Evolutionary conservation across 257 asterid genomes (phyloP), one percentile per base, ranked within the genome.

Genomic region (Solanum pimpinellifolium): DNA sequence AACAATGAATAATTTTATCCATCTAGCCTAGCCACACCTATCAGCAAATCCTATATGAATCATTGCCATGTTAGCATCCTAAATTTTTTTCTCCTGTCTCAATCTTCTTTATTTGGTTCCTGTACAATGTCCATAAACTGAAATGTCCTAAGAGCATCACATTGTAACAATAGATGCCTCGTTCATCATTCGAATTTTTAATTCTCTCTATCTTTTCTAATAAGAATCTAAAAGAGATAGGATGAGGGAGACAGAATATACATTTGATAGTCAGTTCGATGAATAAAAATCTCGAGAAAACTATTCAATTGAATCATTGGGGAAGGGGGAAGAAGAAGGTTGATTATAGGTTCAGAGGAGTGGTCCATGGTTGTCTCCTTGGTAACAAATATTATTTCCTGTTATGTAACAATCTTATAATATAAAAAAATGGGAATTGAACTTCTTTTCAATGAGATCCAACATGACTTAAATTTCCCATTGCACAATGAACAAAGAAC

Each of bases 1-100:
- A 27, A 78, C 91, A 89, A 78, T 89, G 83, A 86, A 74, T 75
- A 86, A 18, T 81, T 49, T 49, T 81, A 81, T 60, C 60, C 60
- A 27, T 62, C 74, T 84, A 27, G 66, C 73, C 80, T 42, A 56
- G 80, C 84, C 31, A 56, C 73, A 84, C 81, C 87, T 66, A 84
- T 31, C 87, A 27, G 46, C 4, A 84, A 84, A 84, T 84, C 87
- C 18, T 66, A 68, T 66, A 70, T 84, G 86, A 84, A 84, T 66
- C 81, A 84, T 84, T 68, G 37, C 12, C 78, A 47, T 68, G 21
- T 84, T 84, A 84, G 86, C 86, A 65, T 84, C 81, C 81, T 84
- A 68, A 78, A 42, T 18, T 2, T 42, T 60, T 47, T 42, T 70
- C 46, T 68, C 62, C 44, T 16, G 81, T 42, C 46, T 84, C 44